These are phyloP conservation scores for Ophiostoma sp. DNA, from an alignment of 2,329 filamentous ascomycete species.

Conservation along the genomic window DNA sequence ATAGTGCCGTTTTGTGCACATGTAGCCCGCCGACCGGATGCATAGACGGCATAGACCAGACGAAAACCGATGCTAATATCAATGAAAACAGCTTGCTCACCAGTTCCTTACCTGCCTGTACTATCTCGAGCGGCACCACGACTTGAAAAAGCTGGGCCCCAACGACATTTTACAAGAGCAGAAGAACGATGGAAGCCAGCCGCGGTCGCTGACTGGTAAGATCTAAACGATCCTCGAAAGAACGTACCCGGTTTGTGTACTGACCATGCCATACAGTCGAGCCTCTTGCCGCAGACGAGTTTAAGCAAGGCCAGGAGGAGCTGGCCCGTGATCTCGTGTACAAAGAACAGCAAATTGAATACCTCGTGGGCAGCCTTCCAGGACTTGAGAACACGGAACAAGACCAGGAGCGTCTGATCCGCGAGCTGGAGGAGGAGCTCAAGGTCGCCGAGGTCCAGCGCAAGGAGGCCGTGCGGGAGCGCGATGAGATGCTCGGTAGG, in stretches of 20 bases:
- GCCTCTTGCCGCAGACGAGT: constrained; percentile 57
- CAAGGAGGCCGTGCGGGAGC: constrained; percentile 58
- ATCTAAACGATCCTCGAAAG: neutral
- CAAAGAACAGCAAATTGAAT: constrained; percentile 79
- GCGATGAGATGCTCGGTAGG: constrained; percentile 54
- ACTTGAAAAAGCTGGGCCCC: constrained; percentile 53
- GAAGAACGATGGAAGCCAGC: constrained; percentile 35
- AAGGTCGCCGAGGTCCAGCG: constrained; percentile 58
- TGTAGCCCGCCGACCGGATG: no score
- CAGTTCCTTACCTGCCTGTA: constrained; percentile 64
- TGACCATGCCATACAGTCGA: constrained; percentile 42
- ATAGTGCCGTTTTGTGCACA: no score
- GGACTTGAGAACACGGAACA: constrained; percentile 72
- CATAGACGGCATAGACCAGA: no score
- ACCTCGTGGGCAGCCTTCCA: constrained; percentile 66
- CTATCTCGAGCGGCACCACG: constrained; percentile 63
- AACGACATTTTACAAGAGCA: constrained; percentile 55
- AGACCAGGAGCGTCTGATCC: constrained; percentile 65
- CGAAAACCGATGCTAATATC: neutral
- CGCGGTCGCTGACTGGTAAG: constrained; percentile 24
- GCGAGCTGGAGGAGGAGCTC: constrained; percentile 59
- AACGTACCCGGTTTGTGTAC: neutral
- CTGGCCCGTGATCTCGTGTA: constrained; percentile 69
- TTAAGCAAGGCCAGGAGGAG: constrained; percentile 63
- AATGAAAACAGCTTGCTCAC: constrained; percentile 53